Evolutionary conservation across 768 basidiomycete genomes (phyloP), one percentile per base, ranked within the genome.

Genomic region (Chalciporus piperatus): DNA sequence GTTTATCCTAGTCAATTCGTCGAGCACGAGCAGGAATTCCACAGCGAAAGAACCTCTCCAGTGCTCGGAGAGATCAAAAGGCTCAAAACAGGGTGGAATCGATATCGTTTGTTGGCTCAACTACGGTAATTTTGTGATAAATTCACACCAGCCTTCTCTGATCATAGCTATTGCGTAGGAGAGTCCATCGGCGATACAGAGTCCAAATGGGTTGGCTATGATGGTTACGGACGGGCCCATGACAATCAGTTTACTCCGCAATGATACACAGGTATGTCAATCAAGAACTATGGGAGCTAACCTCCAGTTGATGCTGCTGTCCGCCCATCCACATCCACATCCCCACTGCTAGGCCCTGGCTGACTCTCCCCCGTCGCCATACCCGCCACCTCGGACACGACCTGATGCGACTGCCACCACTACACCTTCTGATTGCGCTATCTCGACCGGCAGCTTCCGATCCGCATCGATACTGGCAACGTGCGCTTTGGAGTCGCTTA

Each of bases 401-500:
- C 52, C 2, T 20, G 56, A 17, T 44, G 68, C 16, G 50, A 55
- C 22, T 41, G 51, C 55, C 55, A 14, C 45, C 54, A 14, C 50
- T n/a, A n/a, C 52, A 32, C 54, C 68, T 49, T 64, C 68, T 35
- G 41, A 59, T 10, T 39, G 57, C 32, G 52, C 20, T 43, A 62
- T 57, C 41, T 70, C 69, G 11, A 57, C 53, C 19, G 60, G 56
- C 27, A 59, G 60, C 48, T 46, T 59, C 61, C 62, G 62, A 40
- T 79, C 78, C 1, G 69, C 73, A 38, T 85, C 84, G 59, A 81
- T 76, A 40, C 75, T 72, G 13, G 75, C 71, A 27, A 78, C 79
- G 62, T 91, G 87, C 1, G 83, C 80, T 68, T 83, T 83, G 65
- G 79, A 91, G 64, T 93, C 90, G 54, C 80, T 79, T 40, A 98